phyloP scores from a whole-genome alignment of 371 early-diverging fungal genomes.

The Lichtheimia ramosa region DNA sequence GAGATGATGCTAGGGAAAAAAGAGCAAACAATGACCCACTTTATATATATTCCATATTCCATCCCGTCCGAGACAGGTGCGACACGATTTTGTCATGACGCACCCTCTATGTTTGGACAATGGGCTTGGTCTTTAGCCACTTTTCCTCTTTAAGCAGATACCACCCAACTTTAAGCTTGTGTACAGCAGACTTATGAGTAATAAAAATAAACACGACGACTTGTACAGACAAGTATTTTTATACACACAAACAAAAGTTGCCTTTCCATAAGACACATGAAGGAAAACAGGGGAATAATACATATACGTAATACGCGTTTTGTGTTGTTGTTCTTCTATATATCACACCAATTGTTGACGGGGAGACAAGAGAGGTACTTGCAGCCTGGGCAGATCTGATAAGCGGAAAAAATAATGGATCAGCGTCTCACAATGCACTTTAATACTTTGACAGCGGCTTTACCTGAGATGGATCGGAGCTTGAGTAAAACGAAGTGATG shows the following conservation, averaged over 20 bases:
- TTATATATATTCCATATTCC: too few relatives aligned
- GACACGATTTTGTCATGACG: neutral
- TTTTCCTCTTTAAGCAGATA: neutral
- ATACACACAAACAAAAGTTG: too few relatives aligned
- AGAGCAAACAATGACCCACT: too few relatives aligned
- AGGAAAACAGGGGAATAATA: too few relatives aligned
- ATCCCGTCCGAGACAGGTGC: slow-evolving; percentile 2
- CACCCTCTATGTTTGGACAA: too few relatives aligned
- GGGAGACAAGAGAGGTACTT: slow-evolving; percentile 33
- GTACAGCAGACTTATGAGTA: too few relatives aligned
- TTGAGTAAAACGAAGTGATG: slow-evolving; percentile 48
- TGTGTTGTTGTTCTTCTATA: neutral
- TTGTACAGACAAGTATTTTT: too few relatives aligned
- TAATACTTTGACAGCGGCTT: neutral
- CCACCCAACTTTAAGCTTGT: too few relatives aligned
- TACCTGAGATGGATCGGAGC: slow-evolving; percentile 32
- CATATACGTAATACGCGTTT: too few relatives aligned
- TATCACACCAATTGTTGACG: slow-evolving; percentile 35
- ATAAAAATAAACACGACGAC: too few relatives aligned
- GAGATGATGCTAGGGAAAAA: neutral
- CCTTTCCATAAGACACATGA: too few relatives aligned
- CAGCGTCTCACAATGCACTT: neutral
- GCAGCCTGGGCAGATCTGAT: slow-evolving; percentile 34
- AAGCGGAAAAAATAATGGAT: slow-evolving; percentile 2
- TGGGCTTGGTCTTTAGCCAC: neutral